Percentiles rank a stretch among this genome's conserved stretches.
phyloP scores from a whole-genome alignment of 345 rosid species.

The Isatis tinctoria region DNA sequence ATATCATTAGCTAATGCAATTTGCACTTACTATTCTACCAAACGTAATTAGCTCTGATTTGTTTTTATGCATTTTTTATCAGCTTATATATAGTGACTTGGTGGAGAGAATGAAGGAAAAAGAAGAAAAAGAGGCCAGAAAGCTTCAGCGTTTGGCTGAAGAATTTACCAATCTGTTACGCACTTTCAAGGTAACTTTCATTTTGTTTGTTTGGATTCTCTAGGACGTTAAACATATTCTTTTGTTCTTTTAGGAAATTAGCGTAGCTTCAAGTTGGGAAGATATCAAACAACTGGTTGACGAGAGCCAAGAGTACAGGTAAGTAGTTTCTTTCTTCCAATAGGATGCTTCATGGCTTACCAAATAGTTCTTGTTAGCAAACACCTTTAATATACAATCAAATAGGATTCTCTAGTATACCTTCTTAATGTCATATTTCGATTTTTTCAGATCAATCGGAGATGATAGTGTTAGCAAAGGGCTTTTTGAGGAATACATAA shows the following conservation, averaged over 20 bases:
- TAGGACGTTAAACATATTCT: not conserved
- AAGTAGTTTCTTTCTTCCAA: not conserved
- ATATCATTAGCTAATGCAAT: not conserved
- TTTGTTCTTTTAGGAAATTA: conserved; percentile 57
- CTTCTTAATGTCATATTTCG: not conserved
- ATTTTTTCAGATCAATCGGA: conserved; percentile 53
- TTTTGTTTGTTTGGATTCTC: not conserved
- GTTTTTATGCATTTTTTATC: conserved; percentile 19
- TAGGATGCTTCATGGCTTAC: conserved; percentile 5
- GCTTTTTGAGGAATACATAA: conserved; percentile 74
- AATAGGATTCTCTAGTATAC: too few relatives aligned
- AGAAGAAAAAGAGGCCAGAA: conserved; percentile 94
- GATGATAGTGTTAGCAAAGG: conserved; percentile 65
- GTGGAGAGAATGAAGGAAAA: conserved; percentile 87
- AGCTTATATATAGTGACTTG: conserved; percentile 86
- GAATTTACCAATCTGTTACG: conserved; percentile 70
- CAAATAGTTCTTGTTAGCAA: not conserved
- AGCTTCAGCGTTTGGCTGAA: conserved; percentile 80
- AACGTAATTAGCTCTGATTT: too few relatives aligned
- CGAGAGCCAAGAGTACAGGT: conserved; percentile 86
- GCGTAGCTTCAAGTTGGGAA: conserved; percentile 78
- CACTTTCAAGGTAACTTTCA: conserved; percentile 56
- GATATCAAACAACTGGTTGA: conserved; percentile 66
- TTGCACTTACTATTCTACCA: too few relatives aligned
- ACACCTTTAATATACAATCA: too few relatives aligned